Percentiles rank a stretch among this genome's conserved stretches.
Evolutionary conservation across 495 filamentous ascomycete species (phyloP).

Genomic region (Hypoxylon rickii): DNA sequence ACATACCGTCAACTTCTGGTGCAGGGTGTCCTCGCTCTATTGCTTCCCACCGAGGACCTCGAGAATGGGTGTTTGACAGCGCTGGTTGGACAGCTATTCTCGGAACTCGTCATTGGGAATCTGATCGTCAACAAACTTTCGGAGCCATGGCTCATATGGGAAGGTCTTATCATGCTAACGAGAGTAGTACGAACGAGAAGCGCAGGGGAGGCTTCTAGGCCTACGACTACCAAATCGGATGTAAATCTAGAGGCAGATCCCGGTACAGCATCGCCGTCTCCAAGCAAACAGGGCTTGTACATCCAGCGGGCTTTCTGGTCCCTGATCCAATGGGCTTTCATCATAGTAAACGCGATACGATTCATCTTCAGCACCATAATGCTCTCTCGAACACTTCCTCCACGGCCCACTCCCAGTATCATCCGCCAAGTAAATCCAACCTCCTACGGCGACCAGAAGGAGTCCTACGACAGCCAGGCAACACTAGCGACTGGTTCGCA

Average conservation of each 20-base stretch:
- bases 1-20: slow-evolving; percentile 82
- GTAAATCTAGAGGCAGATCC: slow-evolving; percentile 31
- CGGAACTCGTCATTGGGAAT: slow-evolving; percentile 82
- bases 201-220: slow-evolving; percentile 9
- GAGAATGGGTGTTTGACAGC: slow-evolving; percentile 81
- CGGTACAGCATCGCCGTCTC: slow-evolving; percentile 18
- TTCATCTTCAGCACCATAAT: slow-evolving; percentile 57
- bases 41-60: slow-evolving; percentile 90
- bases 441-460: slow-evolving; percentile 12
- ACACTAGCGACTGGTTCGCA: slow-evolving; percentile 14
- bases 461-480: slow-evolving; percentile 15
- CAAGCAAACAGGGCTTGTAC: slow-evolving; percentile 45
- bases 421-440: slow-evolving; percentile 12
- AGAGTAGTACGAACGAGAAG: slow-evolving; percentile 29
- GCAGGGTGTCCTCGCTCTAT: slow-evolving; percentile 73
- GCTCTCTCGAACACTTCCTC: slow-evolving; percentile 57
- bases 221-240: slow-evolving; percentile 26
- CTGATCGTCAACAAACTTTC: slow-evolving; percentile 75
- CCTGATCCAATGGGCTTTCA: slow-evolving; percentile 68
- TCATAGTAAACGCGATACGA: slow-evolving; percentile 66
- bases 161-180: slow-evolving; percentile 66
- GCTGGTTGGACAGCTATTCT: slow-evolving; percentile 82
- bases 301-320: slow-evolving; percentile 65
- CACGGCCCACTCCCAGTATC: slow-evolving; percentile 23
- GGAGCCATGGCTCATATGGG: slow-evolving; percentile 86